Conservation (phyloP, 306 rosid genomes). For the Heteromeles arbutifolia region DNA sequence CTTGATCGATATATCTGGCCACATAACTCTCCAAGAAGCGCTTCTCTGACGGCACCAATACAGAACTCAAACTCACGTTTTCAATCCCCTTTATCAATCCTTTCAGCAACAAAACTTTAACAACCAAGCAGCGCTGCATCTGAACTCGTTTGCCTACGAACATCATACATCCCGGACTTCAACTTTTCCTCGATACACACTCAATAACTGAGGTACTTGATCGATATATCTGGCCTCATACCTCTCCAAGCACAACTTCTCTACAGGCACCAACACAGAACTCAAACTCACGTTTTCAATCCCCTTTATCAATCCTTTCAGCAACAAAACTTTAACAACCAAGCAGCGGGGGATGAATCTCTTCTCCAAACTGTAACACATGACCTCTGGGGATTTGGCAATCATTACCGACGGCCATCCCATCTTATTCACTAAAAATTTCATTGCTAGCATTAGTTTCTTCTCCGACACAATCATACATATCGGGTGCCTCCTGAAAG, state of each 20-base stretch:
- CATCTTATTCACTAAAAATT: constrained; percentile 2
- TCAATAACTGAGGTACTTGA: neutral
- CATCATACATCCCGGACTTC: neutral
- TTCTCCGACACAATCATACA: constrained; percentile 23
- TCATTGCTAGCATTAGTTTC: constrained; percentile 16
- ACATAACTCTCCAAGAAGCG: constrained; percentile 21
- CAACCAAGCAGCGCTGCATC: neutral
- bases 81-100: constrained; percentile 2
- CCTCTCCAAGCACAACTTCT: constrained; percentile 4
- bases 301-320: constrained; percentile 8
- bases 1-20: neutral
- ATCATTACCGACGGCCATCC: constrained; percentile 18
- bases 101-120: constrained; percentile 15
- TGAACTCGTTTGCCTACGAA: neutral
- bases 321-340: neutral
- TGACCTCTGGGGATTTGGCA: neutral
- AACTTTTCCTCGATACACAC: constrained; percentile 14
- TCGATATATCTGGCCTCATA: constrained; percentile 5
- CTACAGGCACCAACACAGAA: neutral
- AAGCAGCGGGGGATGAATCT: constrained; percentile 23
- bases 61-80: neutral
- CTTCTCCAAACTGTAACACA: constrained; percentile 25
- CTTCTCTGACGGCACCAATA: neutral
- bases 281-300: neutral
- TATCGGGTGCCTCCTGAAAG: constrained; percentile 14